Evolutionary conservation across 2,329 filamentous ascomycete species (phyloP), one percentile per base, ranked within the genome.

Genomic region (Pseudofabraea citricarpa): DNA sequence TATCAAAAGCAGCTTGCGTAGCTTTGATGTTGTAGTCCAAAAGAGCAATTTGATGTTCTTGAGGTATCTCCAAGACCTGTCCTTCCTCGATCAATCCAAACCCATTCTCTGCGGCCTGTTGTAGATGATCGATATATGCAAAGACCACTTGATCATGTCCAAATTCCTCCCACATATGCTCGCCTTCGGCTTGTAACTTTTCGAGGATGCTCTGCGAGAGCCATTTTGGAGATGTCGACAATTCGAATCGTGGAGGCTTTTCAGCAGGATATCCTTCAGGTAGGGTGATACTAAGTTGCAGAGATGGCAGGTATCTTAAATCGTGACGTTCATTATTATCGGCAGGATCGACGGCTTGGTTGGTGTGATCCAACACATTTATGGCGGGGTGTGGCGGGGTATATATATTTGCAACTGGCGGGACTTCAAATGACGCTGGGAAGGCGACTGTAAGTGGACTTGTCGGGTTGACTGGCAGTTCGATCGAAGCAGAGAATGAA

Each of bases 1-100:
- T 81, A 47, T 93, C 83, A 60, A 96, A 97, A 0, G 81, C 80
- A 18, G 79, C 78, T 43, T 79, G 78, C 58, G 85, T 85, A 6
- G 85, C 81, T 48, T 83, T 82, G 46, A 79, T 81, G 57, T 95
- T 86, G 56, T 87, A 89, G 52, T 90, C 85, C 33, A 95, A 64
- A 12, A 96, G 71, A 5, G 81, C 75, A 15, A 87, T 77, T 64
- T 88, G 86, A 57, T 80, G 72, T 46, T 74, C 71, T 2, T 73
- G 66, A 5, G 72, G 65, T 10, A 84, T 67, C 48, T 74, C 64
- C 23, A 85, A 64, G 15, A 64, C 66, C 5, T 73, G 73, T 3
- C 68, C 63, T 2, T 63, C 55, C 27, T 70, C 66, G 4, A 75
- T 71, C 38, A 81, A 69, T 6, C 73, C 81, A 58, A 86, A 86